A percentile compares a stretch with the other conserved stretches of the same genome.
Conservation (phyloP, 2,329 filamentous ascomycete species). For the Stachybotrys chlorohalonatus region DNA sequence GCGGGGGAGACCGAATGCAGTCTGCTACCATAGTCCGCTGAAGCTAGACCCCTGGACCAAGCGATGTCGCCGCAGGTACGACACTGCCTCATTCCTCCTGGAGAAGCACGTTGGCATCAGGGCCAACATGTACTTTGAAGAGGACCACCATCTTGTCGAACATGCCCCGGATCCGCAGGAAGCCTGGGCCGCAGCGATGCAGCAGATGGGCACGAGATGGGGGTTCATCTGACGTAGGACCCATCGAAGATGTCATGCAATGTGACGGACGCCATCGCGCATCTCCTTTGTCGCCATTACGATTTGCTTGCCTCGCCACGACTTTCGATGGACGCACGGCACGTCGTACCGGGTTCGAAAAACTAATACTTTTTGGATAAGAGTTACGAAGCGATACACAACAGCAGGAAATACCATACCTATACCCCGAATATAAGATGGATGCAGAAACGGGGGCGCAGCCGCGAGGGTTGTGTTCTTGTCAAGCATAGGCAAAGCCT, state of each 20-base stretch:
- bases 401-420: not conserved
- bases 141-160: constrained; percentile 31
- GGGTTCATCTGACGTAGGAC: constrained; percentile 14
- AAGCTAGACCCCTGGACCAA: constrained; percentile 35
- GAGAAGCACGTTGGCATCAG: constrained; percentile 27
- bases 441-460: not conserved
- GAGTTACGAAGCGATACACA: not conserved
- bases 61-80: constrained; percentile 31
- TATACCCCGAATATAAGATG: constrained; percentile 2
- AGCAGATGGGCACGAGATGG: constrained; percentile 18
- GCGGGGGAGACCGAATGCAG: constrained; percentile 27
- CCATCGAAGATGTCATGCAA: not conserved
- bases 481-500: constrained; percentile 4
- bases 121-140: constrained; percentile 31
- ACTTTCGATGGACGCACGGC: not conserved
- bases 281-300: not conserved
- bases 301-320: not conserved
- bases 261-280: not conserved
- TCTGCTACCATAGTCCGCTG: constrained; percentile 33
- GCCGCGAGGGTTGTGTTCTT: not conserved
- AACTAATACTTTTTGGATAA: not conserved
- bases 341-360: not conserved
- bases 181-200: constrained; percentile 26
- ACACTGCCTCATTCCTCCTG: constrained; percentile 25
- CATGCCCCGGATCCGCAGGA: constrained; percentile 27